Percentiles rank a stretch among this genome's conserved stretches.
Conservation (phyloP, 1,139 yeast genomes). For the Scheffersomyces quercinus region DNA sequence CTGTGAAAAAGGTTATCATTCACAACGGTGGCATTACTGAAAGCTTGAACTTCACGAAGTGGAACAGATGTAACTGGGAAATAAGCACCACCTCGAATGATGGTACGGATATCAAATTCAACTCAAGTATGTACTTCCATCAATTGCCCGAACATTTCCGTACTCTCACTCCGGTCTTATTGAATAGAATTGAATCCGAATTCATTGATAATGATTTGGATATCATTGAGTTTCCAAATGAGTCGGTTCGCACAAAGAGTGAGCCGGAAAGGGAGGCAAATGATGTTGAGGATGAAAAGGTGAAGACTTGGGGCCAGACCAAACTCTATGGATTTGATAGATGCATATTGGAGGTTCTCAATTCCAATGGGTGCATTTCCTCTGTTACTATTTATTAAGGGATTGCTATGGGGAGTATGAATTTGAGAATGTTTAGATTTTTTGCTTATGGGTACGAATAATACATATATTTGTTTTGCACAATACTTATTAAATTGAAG, state of each 20-base stretch:
- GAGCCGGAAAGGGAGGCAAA: conserved; percentile 30
- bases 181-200: conserved; percentile 54
- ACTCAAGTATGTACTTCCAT: conserved; percentile 34
- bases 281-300: conserved; percentile 45
- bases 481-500: not conserved
- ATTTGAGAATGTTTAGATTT: no score
- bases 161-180: conserved; percentile 39
- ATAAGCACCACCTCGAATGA: conserved; percentile 11
- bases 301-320: conserved; percentile 54
- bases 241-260: not conserved
- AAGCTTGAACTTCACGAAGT: conserved; percentile 49
- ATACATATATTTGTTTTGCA: no score
- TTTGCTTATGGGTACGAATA: not conserved
- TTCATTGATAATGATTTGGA: conserved; percentile 41
- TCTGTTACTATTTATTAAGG: conserved; percentile 30
- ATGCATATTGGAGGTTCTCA: conserved; percentile 56
- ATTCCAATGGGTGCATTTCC: conserved; percentile 37
- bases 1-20: conserved; percentile 42
- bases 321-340: conserved; percentile 46
- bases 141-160: conserved; percentile 28
- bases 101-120: conserved; percentile 14
- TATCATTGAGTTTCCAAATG: conserved; percentile 23
- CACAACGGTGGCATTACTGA: conserved; percentile 55
- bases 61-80: conserved; percentile 49
- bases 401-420: not conserved